These are phyloP conservation scores for Tolypocladium ophioglossoides DNA, from an alignment of 2,329 filamentous ascomycete species.

Conservation along the genomic window DNA sequence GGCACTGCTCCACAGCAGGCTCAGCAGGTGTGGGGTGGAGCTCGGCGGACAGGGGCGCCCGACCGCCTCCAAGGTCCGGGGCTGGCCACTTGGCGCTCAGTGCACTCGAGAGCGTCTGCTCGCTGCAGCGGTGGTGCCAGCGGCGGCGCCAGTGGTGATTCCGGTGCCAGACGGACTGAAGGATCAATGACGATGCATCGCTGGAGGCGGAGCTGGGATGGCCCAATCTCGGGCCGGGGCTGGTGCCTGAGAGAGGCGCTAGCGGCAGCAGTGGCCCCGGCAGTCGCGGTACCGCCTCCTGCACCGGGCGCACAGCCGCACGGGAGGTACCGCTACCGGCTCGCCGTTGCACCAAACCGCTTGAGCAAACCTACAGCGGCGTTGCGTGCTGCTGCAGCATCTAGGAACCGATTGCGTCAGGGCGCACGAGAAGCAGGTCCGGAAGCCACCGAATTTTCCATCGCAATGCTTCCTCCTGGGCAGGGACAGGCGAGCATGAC, in stretches of 20 bases:
- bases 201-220: not conserved
- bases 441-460: not conserved
- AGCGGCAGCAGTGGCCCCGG: not conserved
- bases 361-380: no score
- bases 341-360: no score
- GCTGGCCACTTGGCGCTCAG: not conserved
- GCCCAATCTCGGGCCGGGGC: not conserved
- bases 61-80: no score
- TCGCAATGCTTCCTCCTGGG: not conserved
- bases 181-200: not conserved
- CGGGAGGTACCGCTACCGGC: not conserved
- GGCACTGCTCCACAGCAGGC: not conserved
- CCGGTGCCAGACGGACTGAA: no score
- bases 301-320: not conserved
- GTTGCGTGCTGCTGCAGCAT: no score
- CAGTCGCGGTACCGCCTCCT: not conserved
- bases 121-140: not conserved
- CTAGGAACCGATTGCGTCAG: not conserved
- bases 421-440: not conserved
- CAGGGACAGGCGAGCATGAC: not conserved
- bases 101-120: not conserved
- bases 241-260: not conserved
- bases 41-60: no score
- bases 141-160: no score
- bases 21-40: no score